These are phyloP conservation scores for Pyrenula aspistea DNA, from an alignment of 495 filamentous ascomycete species.

Conservation along the genomic window DNA sequence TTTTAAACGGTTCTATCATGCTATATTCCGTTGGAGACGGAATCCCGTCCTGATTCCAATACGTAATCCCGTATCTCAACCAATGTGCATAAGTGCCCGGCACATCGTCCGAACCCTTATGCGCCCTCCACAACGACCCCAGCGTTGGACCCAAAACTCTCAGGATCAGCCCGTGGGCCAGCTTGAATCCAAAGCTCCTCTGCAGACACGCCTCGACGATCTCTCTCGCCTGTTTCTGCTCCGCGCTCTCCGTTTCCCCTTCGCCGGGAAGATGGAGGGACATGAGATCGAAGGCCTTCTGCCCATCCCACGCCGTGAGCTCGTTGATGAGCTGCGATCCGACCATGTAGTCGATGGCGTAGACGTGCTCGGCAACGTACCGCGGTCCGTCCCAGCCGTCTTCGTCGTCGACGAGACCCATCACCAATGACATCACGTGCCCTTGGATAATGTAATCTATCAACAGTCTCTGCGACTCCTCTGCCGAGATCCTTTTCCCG, in stretches of 20 bases:
- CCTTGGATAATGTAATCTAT: slow-evolving; percentile 43
- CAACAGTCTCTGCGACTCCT: slow-evolving; percentile 17
- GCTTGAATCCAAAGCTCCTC: slow-evolving; percentile 37
- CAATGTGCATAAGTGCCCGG: slow-evolving; percentile 14
- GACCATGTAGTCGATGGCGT: slow-evolving; percentile 34
- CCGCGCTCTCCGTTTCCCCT: slow-evolving; percentile 30
- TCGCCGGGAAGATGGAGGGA: slow-evolving; percentile 29
- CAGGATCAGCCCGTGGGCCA: too few relatives aligned
- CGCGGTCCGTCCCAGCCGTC: slow-evolving; percentile 39
- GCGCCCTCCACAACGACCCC: slow-evolving; percentile 12
- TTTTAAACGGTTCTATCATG: too few relatives aligned
- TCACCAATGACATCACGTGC: slow-evolving; percentile 33
- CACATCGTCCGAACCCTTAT: slow-evolving; percentile 12
- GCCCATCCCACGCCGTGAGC: slow-evolving; percentile 35
- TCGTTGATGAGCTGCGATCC: slow-evolving; percentile 40
- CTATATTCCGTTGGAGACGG: too few relatives aligned
- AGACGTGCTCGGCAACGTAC: slow-evolving; percentile 30
- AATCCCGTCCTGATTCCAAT: too few relatives aligned
- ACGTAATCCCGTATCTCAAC: slow-evolving; percentile 15
- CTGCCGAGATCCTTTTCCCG: slow-evolving; percentile 14
- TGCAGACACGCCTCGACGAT: slow-evolving; percentile 35
- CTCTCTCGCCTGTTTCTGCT: slow-evolving; percentile 34
- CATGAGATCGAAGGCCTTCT: slow-evolving; percentile 34
- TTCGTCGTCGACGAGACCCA: slow-evolving; percentile 37
- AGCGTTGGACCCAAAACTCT: slow-evolving; percentile 35